Conservation (phyloP, 2,329 filamentous ascomycete genomes). For the Trichoderma pleuroti region DNA sequence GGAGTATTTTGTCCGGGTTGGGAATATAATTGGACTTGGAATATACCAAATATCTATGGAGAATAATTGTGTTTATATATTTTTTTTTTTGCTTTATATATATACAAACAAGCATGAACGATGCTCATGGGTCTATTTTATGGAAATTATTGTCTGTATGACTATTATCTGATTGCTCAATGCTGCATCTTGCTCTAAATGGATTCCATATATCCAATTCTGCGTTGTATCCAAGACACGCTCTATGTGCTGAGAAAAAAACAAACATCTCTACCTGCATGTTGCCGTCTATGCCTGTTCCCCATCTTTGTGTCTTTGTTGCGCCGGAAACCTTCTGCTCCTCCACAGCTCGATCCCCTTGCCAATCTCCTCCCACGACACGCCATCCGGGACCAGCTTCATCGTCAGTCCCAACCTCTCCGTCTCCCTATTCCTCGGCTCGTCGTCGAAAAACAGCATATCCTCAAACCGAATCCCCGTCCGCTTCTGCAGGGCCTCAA, state of each 20-base stretch:
- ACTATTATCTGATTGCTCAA: not conserved
- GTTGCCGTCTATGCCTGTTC: not conserved
- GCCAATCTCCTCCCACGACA: conserved; percentile 74
- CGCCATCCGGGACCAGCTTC: conserved; percentile 74
- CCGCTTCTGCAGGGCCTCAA: conserved; percentile 66
- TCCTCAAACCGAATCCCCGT: conserved; percentile 72
- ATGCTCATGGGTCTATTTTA: not conserved
- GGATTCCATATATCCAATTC: not conserved
- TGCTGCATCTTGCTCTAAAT: not conserved
- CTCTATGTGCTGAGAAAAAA: not conserved
- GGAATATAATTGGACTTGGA: conserved; percentile 5
- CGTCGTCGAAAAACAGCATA: conserved; percentile 96
- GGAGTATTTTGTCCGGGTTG: not conserved
- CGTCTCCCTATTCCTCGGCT: conserved; percentile 80
- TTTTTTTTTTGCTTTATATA: not conserved
- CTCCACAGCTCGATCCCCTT: conserved; percentile 79
- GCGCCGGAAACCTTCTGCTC: conserved; percentile 51
- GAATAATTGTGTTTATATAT: not conserved
- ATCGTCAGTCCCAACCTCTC: conserved; percentile 77
- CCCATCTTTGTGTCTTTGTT: not conserved
- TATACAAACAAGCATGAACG: not conserved
- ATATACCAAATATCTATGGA: conserved; percentile 15
- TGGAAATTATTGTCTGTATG: not conserved
- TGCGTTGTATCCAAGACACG: not conserved
- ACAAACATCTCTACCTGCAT: not conserved